phyloP scores from a whole-genome alignment of 106 monocot species.

The Acorus gramineus region DNA sequence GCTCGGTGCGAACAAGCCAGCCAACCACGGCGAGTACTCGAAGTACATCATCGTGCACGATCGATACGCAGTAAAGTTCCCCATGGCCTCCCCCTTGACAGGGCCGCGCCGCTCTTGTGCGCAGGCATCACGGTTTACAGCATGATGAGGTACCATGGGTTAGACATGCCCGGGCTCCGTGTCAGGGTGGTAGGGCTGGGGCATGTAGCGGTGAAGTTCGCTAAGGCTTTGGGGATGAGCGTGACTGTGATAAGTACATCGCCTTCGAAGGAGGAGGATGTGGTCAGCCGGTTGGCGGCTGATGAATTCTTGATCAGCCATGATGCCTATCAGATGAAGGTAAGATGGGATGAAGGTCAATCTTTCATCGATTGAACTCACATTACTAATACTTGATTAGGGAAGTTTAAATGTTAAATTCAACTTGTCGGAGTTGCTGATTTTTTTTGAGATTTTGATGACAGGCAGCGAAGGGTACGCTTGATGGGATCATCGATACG shows the following conservation, averaged over 20 bases:
- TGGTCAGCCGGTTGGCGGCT: background rate
- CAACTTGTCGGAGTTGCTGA: background rate
- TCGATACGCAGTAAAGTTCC: background rate
- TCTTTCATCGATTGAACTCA: too few species aligned
- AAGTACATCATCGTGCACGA: background rate
- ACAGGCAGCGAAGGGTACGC: background rate
- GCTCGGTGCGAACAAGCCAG: background rate
- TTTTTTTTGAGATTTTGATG: background rate
- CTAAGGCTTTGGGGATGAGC: background rate
- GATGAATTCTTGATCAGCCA: too few species aligned
- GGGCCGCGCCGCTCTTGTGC: too few species aligned
- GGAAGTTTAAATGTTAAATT: background rate
- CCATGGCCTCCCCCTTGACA: background rate
- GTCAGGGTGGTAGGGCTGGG: background rate
- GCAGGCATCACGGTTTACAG: background rate
- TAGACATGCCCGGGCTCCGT: background rate
- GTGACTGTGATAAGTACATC: too few species aligned
- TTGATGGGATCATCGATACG: conserved; percentile 6
- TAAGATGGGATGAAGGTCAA: too few species aligned
- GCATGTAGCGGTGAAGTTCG: background rate
- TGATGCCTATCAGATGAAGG: too few species aligned
- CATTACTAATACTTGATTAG: too few species aligned
- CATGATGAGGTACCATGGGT: too few species aligned
- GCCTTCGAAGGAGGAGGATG: background rate
- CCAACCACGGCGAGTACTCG: conserved; percentile 1